A percentile compares a stretch with the other conserved stretches of the same genome.
Conservation (phyloP, 768 basidiomycete species). For the Strobilomyces dryophilus region DNA sequence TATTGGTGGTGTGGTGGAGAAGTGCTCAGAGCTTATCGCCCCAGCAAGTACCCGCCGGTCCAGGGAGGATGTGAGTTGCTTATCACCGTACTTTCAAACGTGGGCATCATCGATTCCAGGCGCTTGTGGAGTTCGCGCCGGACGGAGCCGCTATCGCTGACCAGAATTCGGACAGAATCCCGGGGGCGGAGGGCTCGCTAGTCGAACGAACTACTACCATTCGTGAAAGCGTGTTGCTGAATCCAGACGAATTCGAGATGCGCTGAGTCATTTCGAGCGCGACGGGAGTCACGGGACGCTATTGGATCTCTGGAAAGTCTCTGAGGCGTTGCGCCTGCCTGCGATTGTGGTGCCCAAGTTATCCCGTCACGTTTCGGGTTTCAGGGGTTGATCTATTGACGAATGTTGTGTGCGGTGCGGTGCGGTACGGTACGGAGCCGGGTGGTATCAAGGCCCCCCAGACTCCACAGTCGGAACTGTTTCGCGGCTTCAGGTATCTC, state of each 20-base stretch:
- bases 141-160: constrained; percentile 27
- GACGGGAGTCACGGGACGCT: constrained; percentile 35
- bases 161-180: constrained; percentile 28
- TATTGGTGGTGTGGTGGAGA: not conserved
- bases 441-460: constrained; percentile 26
- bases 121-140: constrained; percentile 17
- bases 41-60: not conserved
- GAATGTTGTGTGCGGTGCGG: constrained; percentile 15
- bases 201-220: constrained; percentile 35
- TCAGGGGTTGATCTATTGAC: constrained; percentile 5
- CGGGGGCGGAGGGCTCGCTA: constrained; percentile 22
- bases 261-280: constrained; percentile 25
- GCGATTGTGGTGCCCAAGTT: constrained; percentile 7
- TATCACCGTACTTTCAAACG: not conserved
- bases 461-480: not conserved
- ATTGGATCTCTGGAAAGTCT: constrained; percentile 28
- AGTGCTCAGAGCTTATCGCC: not conserved
- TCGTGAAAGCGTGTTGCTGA: constrained; percentile 38
- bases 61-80: not conserved
- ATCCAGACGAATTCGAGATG: constrained; percentile 37
- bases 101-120: constrained; percentile 11
- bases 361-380: constrained; percentile 27
- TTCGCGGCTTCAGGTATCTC: not conserved
- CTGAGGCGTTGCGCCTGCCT: constrained; percentile 21
- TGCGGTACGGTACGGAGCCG: constrained; percentile 31